Percentiles rank a stretch among this genome's conserved stretches.
phyloP scores from a whole-genome alignment of 2,329 filamentous ascomycete species.

The Fusarium floridanum region DNA sequence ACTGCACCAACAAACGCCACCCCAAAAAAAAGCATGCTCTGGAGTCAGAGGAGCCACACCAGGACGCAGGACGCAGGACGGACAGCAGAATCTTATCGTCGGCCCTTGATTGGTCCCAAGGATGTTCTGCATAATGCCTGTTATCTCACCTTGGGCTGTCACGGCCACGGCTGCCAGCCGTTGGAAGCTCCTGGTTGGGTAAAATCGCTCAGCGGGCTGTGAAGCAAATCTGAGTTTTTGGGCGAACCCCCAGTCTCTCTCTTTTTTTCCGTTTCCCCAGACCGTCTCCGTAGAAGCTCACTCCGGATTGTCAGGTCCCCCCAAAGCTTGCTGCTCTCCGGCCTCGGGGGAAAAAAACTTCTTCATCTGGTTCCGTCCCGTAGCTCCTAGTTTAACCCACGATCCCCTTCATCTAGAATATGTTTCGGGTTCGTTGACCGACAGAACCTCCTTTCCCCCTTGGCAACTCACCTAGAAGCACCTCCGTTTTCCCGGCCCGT shows the following conservation, averaged over 20 bases:
- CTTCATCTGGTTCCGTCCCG: background rate
- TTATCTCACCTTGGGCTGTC: constrained; percentile 45
- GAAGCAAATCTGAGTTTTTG: constrained; percentile 36
- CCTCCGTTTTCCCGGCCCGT: constrained; percentile 33
- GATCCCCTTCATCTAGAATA: background rate
- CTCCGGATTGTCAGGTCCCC: constrained; percentile 27
- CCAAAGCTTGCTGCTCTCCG: constrained; percentile 15
- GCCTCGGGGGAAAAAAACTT: constrained; percentile 26
- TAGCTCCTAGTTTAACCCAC: background rate
- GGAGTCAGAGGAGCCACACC: constrained; percentile 28
- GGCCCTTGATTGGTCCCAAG: constrained; percentile 44
- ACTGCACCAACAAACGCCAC: constrained; percentile 31
- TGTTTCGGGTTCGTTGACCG: constrained; percentile 11
- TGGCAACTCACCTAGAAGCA: constrained; percentile 15
- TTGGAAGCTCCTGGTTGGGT: constrained; percentile 34
- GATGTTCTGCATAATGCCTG: constrained; percentile 53
- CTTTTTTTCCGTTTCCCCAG: constrained; percentile 45
- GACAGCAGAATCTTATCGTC: constrained; percentile 47
- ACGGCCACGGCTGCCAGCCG: constrained; percentile 33
- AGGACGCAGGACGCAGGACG: constrained; percentile 22
- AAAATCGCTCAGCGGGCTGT: constrained; percentile 42
- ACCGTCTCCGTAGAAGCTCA: constrained; percentile 28
- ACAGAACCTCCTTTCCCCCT: constrained; percentile 12
- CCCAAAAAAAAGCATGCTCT: constrained; percentile 39
- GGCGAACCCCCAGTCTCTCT: constrained; percentile 8